phyloP scores from a whole-genome alignment of 1,139 yeast genomes.

The Sugiyamaella castrensis region DNA sequence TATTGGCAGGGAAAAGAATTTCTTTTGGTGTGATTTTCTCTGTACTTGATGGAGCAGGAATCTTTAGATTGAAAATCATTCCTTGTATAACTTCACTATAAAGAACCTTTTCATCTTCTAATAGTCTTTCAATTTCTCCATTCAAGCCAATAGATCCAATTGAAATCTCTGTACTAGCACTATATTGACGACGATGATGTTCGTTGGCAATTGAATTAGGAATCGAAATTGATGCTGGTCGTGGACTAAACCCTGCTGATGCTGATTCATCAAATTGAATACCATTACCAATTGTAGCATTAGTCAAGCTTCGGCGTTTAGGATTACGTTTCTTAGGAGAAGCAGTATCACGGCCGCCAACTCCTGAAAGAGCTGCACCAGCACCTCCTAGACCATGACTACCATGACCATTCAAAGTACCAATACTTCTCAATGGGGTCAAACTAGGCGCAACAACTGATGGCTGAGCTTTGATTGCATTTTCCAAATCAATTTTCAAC shows the following conservation, averaged over 20 bases:
- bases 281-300: constrained; percentile 21
- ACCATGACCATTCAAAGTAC: constrained; percentile 9
- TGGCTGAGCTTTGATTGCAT: constrained; percentile 37
- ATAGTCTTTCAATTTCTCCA: constrained; percentile 42
- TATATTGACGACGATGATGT: constrained; percentile 27
- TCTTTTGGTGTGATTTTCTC: constrained; percentile 85
- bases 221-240: constrained; percentile 38
- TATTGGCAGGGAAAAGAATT: constrained; percentile 94
- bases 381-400: constrained; percentile 21
- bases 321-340: constrained; percentile 32
- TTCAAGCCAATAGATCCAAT: constrained; percentile 34
- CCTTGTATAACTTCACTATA: constrained; percentile 88
- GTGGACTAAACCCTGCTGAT: constrained; percentile 32
- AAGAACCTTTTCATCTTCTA: constrained; percentile 75
- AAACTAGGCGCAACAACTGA: constrained; percentile 33
- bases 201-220: constrained; percentile 20
- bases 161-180: constrained; percentile 30
- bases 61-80: constrained; percentile 78
- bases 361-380: constrained; percentile 10
- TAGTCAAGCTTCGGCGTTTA: constrained; percentile 35
- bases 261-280: constrained; percentile 23
- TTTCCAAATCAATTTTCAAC: constrained; percentile 61
- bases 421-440: constrained; percentile 27
- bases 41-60: constrained; percentile 79
- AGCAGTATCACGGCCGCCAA: constrained; percentile 8